Base-by-base conservation (phyloP, 768 basidiomycete species). In the Mycena sanguinolenta region DNA sequence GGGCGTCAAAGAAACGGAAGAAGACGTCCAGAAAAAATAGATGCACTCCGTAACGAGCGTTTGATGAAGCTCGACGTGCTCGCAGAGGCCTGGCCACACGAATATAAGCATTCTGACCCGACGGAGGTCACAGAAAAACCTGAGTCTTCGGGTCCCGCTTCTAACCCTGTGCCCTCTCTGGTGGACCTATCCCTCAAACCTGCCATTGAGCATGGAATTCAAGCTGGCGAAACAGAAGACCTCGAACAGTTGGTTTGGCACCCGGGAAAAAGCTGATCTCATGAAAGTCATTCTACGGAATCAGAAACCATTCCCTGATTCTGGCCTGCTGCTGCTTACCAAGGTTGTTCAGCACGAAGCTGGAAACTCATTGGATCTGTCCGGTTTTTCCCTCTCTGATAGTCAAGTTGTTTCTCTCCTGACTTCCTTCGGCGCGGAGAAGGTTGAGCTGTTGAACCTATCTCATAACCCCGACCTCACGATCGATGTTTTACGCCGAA, bases 191-290 rank as follows among this genome's bases (percentile, higher is more conserved):
- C 77, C 6, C 39, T 83, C 8, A 53, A 60, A 19, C 77, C 75
- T 21, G 77, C 82, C 1, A 52, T 83, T 7, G 58, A 74, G 16
- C 74, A 76, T 21, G 75, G 75, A 12, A 55, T 82, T 10, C 57
- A 69, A 21, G 63, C 50, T 19, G 78, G 71, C 13, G 74, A 80
- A 42, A 76, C 68, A 0, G 65, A 64, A 5, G 76, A 68, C 12
- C 52, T 82, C 19, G 80, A 80, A 57, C 69, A 73, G 4, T 46
- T 82, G 32, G 27, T 80, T 30, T 78, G 76, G 79, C 66, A 78
- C 36, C 79, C 81, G 6, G 78, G 74, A 0, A 83, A n/a, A 79
- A 70, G 75, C 76, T 0, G 28, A 58, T 4, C 61, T 57, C 12
- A 74, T 82, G 17, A 58, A 70, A 54, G 28, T 65, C 0, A 46